phyloP scores from a whole-genome alignment of 2,329 filamentous ascomycete species.

The Botrytis sinoallii region DNA sequence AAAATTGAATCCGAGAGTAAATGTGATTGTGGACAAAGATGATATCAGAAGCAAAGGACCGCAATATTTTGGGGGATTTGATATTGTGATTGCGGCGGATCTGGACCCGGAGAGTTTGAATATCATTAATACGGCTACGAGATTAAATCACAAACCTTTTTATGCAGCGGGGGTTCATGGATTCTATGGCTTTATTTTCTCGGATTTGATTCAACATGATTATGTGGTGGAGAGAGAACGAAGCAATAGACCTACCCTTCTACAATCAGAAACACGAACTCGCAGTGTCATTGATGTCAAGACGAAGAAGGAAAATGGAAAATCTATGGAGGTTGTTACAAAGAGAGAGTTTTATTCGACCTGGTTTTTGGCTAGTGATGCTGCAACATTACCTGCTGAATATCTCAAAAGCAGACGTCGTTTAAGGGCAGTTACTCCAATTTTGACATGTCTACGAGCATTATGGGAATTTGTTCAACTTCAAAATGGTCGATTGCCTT shows the following conservation, averaged over 20 bases:
- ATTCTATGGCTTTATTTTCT: conserved; percentile 92
- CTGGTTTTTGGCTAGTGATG: conserved; percentile 76
- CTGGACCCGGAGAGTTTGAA: conserved; percentile 71
- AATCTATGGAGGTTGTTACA: conserved; percentile 78
- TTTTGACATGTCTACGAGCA: conserved; percentile 81
- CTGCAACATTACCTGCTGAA: conserved; percentile 67
- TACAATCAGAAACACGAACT: conserved; percentile 70
- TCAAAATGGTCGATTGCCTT: conserved; percentile 53
- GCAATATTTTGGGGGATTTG: conserved; percentile 74
- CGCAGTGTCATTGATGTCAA: conserved; percentile 70
- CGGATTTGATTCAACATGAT: conserved; percentile 85
- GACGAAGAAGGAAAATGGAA: conserved; percentile 66
- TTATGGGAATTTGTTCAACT: conserved; percentile 80
- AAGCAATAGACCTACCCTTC: conserved; percentile 65
- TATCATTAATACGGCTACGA: conserved; percentile 81
- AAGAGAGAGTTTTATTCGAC: conserved; percentile 91
- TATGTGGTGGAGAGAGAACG: conserved; percentile 84
- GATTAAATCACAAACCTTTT: conserved; percentile 74
- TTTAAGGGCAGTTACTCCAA: conserved; percentile 72
- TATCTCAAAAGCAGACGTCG: conserved; percentile 67
- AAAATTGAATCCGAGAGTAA: conserved; percentile 86
- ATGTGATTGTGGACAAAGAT: conserved; percentile 65
- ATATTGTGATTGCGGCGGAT: conserved; percentile 87
- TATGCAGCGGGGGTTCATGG: conserved; percentile 87
- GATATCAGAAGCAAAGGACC: conserved; percentile 65